Conservation (phyloP, 306 rosid genomes). For the Prinsepia uniflora region DNA sequence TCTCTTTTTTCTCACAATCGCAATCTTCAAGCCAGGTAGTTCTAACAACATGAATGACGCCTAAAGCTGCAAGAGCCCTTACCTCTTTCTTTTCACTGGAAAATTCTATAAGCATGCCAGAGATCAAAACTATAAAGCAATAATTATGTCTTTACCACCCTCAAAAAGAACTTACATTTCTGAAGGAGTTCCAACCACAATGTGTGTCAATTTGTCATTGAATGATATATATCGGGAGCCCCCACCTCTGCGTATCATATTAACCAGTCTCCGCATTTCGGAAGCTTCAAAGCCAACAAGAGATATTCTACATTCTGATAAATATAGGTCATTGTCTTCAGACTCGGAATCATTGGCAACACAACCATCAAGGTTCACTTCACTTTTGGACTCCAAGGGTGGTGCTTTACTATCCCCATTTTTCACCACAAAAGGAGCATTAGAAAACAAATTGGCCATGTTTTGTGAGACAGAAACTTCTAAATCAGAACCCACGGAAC, state of each 20-base stretch:
- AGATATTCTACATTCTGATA: constrained; percentile 79
- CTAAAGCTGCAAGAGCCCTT: constrained; percentile 72
- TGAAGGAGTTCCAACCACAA: constrained; percentile 74
- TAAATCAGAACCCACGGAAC: constrained; percentile 45
- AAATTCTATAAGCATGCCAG: constrained; percentile 23
- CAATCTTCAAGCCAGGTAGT: constrained; percentile 90
- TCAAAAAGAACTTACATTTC: constrained; percentile 53
- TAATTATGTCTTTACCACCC: constrained; percentile 3
- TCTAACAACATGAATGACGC: constrained; percentile 69
- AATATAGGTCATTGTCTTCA: constrained; percentile 73
- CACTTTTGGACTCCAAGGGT: constrained; percentile 36
- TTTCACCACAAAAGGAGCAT: constrained; percentile 37
- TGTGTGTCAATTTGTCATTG: constrained; percentile 82
- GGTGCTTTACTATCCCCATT: constrained; percentile 46
- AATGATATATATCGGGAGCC: constrained; percentile 72
- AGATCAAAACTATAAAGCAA: constrained; percentile 14
- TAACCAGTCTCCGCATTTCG: constrained; percentile 78
- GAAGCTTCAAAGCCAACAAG: constrained; percentile 81
- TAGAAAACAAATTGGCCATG: constrained; percentile 29
- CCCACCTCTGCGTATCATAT: constrained; percentile 86
- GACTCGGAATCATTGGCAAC: constrained; percentile 84
- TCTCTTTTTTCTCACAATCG: constrained; percentile 64
- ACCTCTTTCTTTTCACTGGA: constrained; percentile 78
- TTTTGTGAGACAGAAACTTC: constrained; percentile 60
- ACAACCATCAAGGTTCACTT: constrained; percentile 45